Evolutionary conservation across 2,329 filamentous ascomycete genomes (phyloP).

Genomic region (Chaetomiaceae sp.): DNA sequence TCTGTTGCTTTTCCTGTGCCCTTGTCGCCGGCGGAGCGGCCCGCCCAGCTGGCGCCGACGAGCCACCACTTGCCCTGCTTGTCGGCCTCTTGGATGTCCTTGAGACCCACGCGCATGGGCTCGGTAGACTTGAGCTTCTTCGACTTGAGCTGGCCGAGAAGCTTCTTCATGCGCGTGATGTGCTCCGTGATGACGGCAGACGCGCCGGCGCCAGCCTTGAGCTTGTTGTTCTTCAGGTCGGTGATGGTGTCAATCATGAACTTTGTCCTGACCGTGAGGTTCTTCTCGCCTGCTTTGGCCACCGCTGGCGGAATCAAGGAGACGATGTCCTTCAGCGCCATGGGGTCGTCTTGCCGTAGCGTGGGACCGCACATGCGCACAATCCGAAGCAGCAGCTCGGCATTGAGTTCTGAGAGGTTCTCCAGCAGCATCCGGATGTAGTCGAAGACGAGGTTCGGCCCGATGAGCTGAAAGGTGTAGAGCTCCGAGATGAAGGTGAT

Average conservation of each 20-base stretch:
- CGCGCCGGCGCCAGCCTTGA: conserved; percentile 69
- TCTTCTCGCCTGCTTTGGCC: conserved; percentile 60
- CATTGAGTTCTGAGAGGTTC: conserved; percentile 77
- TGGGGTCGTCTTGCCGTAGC: conserved; percentile 82
- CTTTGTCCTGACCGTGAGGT: conserved; percentile 80
- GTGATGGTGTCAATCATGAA: conserved; percentile 98
- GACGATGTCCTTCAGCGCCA: conserved; percentile 84
- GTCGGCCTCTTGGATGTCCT: conserved; percentile 77
- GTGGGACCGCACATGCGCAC: conserved; percentile 78
- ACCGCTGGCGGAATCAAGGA: conserved; percentile 70
- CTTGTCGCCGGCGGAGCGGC: conserved; percentile 30
- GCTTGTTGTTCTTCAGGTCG: conserved; percentile 88
- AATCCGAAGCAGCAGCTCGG: conserved; percentile 80
- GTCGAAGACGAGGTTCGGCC: conserved; percentile 81
- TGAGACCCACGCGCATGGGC: conserved; percentile 74
- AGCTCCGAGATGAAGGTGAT: conserved; percentile 79
- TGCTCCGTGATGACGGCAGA: conserved; percentile 75
- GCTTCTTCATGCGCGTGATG: conserved; percentile 83
- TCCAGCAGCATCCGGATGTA: conserved; percentile 75
- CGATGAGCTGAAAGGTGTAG: conserved; percentile 87
- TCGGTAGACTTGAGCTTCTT: conserved; percentile 67
- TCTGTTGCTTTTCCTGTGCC: not conserved
- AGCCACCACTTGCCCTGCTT: conserved; percentile 98
- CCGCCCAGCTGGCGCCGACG: conserved; percentile 86
- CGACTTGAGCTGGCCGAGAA: conserved; percentile 70